Evolutionary conservation across 2,329 filamentous ascomycete genomes (phyloP), one percentile per base, ranked within the genome.

Genomic region (Diplodia mutila): DNA sequence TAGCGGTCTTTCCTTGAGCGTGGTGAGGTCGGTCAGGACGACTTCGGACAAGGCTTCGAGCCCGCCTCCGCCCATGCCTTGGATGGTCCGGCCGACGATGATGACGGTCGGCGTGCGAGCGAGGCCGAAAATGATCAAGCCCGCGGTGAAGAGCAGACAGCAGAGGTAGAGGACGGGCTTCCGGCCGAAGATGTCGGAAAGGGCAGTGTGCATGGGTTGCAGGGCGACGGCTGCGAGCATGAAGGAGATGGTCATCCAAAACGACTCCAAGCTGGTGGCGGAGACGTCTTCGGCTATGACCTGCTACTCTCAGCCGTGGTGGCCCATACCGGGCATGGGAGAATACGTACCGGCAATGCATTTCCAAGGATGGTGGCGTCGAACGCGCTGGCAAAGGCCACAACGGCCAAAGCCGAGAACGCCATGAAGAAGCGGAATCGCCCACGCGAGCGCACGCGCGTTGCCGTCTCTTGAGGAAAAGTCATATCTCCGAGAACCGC

Each of bases 221-320:
- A 80, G 79, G 27, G 80, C 79, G 18, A 82, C 79, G 21, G 76
- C 79, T 4, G 79, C 73, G 14, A 85, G 73, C 0, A 86, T 77
- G 68, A 85, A 86, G 3, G 80, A 78, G 0, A 83, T 82, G 1
- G 81, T 83, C 14, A 82, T 78, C 85, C 85, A 86, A 67, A 85
- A 81, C 0, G 80, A 76, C 55, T 80, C 76, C 11, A 77, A 74
- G 39, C 80, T 70, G 69, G 76, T 68, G 67, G 78, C 72, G 53
- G 77, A 61, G 27, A 82, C 72, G 69, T 79, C 69, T 18, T 73
- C 54, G 49, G 80, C 73, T 71, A 84, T 70, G 71, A 72, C 73
- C 74, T 75, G 54, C 32, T 1, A 3, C 3, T 34, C 8, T 34
- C 32, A 34, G 32, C 32, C 11, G 32, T 34, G 32, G 11, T 12